Base-by-base conservation (phyloP, 2,329 filamentous ascomycete genomes). In the Conoideocrella luteorostrata region DNA sequence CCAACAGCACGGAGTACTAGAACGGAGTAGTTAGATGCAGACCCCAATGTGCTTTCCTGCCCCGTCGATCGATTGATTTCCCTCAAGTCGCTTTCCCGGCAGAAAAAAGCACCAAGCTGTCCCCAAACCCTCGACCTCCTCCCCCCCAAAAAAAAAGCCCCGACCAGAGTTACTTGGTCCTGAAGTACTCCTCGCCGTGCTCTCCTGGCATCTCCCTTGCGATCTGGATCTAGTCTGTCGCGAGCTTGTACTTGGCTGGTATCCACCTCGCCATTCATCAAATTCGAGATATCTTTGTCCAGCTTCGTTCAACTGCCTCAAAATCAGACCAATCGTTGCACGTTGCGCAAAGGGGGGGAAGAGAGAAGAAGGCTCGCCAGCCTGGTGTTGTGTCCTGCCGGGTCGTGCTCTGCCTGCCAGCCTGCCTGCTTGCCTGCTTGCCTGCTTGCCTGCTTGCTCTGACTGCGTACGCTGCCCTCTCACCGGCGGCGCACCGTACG, bases 91-190 rank as follows among this genome's bases (percentile, higher is more conserved):
- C n/a, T n/a, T n/a, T n/a, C n/a, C n/a, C n/a, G 39, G 39, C 39
- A 41, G 39, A 62, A 60, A n/a, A 61, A 53, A 59, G 55, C 24
- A 18, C 30, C 52, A 60, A 38, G 57, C 58, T 58, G 56, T 59
- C 61, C n/a, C n/a, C 60, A 62, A 65, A 65, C 62, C 60, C 61
- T 64, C 62, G 52, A 60, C 56, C 53, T 48, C 50, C 48, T 49
- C 52, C 53, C 52, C 53, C 52, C 17, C 35, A 23, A 12, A 10
- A n/a, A 34, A 51, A 52, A 43, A 43, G 52, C 51, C 47, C 58
- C 56, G 32, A 33, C 32, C 32, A 39, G 57, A 67, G 63, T 63
- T 68, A 68, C 66, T 65, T 69, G 57, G 51, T 53, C 52, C 55
- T 46, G 54, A 68, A 57, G 66, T 69, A 69, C 66, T 42, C 18